Evolutionary conservation across 179 eudicot genomes (phyloP).

Genomic region (Silene coronaria): DNA sequence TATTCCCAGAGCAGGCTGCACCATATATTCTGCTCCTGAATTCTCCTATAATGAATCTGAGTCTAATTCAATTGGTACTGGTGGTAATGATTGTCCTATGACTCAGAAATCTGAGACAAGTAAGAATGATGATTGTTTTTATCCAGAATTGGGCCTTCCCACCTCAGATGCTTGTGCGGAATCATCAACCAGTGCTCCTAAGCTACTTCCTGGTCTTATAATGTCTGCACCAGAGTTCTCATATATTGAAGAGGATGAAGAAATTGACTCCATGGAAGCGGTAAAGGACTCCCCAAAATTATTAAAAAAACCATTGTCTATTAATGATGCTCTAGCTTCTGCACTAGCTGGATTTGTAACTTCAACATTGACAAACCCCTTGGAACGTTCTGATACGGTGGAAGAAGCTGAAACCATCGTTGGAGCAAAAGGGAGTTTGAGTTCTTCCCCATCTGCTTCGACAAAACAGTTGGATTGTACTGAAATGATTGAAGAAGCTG

Average conservation of each 20-base stretch:
- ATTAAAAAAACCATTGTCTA: constrained; percentile 47
- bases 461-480: constrained; percentile 8
- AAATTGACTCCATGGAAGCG: constrained; percentile 32
- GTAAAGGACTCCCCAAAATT: constrained; percentile 29
- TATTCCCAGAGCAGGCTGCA: constrained; percentile 29
- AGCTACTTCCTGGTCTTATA: constrained; percentile 47
- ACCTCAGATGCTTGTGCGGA: constrained; percentile 13
- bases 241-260: constrained; percentile 57
- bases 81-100: constrained; percentile 30
- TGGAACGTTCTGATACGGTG: constrained; percentile 18
- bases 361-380: constrained; percentile 28
- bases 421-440: constrained; percentile 14
- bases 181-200: constrained; percentile 28
- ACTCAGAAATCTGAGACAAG: constrained; percentile 28
- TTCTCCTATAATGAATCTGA: constrained; percentile 45
- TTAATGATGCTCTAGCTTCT: constrained; percentile 84
- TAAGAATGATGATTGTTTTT: constrained; percentile 26
- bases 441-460: constrained; percentile 6
- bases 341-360: constrained; percentile 73
- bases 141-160: background rate
- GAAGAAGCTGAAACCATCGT: constrained; percentile 25
- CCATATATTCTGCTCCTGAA: constrained; percentile 56
- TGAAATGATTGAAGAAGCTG: constrained; percentile 5
- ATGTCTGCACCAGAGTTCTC: constrained; percentile 73
- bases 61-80: constrained; percentile 38